Conservation (phyloP, 495 filamentous ascomycete genomes). For the Penicillium daleae region DNA sequence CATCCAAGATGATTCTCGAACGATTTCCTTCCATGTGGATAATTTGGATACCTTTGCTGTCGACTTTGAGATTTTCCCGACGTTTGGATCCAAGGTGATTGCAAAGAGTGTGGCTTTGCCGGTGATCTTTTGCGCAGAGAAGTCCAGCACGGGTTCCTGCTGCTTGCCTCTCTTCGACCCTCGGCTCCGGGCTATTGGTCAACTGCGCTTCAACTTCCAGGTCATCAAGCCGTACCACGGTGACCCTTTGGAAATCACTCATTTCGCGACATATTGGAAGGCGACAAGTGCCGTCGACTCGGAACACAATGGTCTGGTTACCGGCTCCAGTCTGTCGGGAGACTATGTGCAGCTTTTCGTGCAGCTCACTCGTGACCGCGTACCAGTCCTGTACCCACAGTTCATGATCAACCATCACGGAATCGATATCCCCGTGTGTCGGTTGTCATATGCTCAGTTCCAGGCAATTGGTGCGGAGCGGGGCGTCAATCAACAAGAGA, state of each 20-base stretch:
- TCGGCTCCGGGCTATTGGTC: constrained; percentile 88
- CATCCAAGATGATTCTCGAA: constrained; percentile 90
- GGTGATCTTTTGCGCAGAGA: constrained; percentile 73
- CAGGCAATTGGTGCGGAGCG: constrained; percentile 62
- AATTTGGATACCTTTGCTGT: constrained; percentile 88
- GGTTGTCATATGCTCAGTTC: constrained; percentile 76
- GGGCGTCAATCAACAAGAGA: constrained; percentile 37
- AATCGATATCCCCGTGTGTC: constrained; percentile 78
- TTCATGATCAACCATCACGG: constrained; percentile 80
- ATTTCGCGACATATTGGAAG: constrained; percentile 99
- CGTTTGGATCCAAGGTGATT: constrained; percentile 95
- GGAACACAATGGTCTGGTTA: constrained; percentile 82
- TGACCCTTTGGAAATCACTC: constrained; percentile 91
- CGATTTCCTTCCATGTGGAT: constrained; percentile 95
- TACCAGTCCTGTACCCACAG: constrained; percentile 82
- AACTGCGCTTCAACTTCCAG: constrained; percentile 90
- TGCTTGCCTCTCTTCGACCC: constrained; percentile 91
- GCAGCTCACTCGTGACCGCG: constrained; percentile 82
- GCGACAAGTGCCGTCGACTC: constrained; percentile 89
- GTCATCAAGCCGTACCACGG: constrained; percentile 96
- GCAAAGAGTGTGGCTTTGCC: constrained; percentile 92
- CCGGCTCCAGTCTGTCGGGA: constrained; percentile 91
- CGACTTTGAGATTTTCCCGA: constrained; percentile 97
- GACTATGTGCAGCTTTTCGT: constrained; percentile 91
- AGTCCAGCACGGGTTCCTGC: constrained; percentile 77